These are phyloP conservation scores for Gremmenia infestans DNA, from an alignment of 2,329 filamentous ascomycete genomes.

Conservation along the genomic window DNA sequence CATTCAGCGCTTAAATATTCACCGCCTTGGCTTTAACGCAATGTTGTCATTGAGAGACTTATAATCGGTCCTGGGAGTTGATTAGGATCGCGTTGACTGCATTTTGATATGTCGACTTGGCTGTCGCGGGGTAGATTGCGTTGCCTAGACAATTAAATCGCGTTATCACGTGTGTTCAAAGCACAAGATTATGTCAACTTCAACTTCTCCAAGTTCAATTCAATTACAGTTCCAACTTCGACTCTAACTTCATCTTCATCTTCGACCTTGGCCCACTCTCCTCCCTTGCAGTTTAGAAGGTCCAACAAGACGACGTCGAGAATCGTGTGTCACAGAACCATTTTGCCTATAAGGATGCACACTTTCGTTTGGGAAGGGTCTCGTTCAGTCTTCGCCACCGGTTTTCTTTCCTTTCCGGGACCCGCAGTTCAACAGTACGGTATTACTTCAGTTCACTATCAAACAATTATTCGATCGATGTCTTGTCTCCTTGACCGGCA, in stretches of 20 bases:
- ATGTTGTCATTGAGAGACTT: background rate
- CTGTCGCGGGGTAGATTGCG: background rate
- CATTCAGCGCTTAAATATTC: constrained; percentile 11
- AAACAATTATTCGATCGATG: too few relatives aligned
- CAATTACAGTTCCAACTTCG: background rate
- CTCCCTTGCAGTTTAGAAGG: too few relatives aligned
- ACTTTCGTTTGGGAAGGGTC: background rate
- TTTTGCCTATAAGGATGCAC: background rate
- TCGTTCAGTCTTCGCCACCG: constrained; percentile 5
- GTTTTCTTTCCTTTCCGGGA: background rate
- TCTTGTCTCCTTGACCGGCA: background rate
- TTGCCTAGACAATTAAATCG: background rate
- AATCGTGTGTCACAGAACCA: too few relatives aligned
- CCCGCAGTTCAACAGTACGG: background rate
- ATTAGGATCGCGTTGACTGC: background rate
- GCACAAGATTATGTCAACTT: background rate
- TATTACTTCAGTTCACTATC: background rate
- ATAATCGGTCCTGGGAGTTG: too few relatives aligned
- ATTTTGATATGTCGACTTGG: background rate
- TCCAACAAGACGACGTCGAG: too few relatives aligned
- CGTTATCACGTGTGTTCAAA: background rate
- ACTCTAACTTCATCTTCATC: too few relatives aligned
- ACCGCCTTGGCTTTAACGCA: background rate
- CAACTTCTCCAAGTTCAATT: background rate
- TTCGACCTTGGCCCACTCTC: too few relatives aligned